phyloP scores from a whole-genome alignment of 1,284 basidiomycete species.

The Melampsora americana region DNA sequence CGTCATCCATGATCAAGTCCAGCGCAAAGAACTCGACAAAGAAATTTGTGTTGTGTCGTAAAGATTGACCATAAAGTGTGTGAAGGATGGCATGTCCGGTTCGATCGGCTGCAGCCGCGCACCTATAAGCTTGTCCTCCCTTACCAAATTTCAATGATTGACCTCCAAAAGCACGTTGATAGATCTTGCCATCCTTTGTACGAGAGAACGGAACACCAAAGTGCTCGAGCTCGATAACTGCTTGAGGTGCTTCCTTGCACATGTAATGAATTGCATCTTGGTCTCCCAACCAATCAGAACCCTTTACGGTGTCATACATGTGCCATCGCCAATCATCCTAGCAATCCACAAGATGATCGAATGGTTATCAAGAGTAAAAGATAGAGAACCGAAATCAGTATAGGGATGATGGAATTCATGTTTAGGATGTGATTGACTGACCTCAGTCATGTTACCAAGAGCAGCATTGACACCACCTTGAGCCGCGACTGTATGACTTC shows the following conservation, averaged over 20 bases:
- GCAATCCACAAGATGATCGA: background rate
- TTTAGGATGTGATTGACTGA: background rate
- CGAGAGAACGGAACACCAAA: slow-evolving; percentile 98
- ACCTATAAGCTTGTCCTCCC: slow-evolving; percentile 98
- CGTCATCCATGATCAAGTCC: slow-evolving; percentile 94
- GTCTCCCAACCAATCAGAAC: slow-evolving; percentile 99
- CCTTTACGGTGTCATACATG: slow-evolving; percentile 82
- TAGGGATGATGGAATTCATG: background rate
- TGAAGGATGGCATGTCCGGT: slow-evolving; percentile 98
- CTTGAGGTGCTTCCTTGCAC: slow-evolving; percentile 90
- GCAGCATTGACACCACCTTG: slow-evolving; percentile 99
- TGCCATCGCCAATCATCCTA: slow-evolving; percentile 95
- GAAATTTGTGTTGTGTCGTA: slow-evolving; percentile 99
- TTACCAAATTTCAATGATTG: slow-evolving; percentile 97
- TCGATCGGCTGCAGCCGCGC: slow-evolving; percentile 96
- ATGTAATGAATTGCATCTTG: slow-evolving; percentile 99
- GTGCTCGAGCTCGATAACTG: slow-evolving; percentile 97
- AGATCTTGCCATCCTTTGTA: slow-evolving; percentile 98
- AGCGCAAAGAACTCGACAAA: slow-evolving; percentile 99
- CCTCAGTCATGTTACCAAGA: slow-evolving; percentile 97
- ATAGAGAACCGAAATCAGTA: background rate
- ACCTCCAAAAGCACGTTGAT: slow-evolving; percentile 98
- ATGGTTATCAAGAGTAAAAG: background rate
- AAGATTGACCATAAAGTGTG: slow-evolving; percentile 97
- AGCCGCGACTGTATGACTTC: slow-evolving; percentile 97